Evolutionary conservation across 1,284 basidiomycete genomes (phyloP).

Genomic region (Leccinum ponderosum): DNA sequence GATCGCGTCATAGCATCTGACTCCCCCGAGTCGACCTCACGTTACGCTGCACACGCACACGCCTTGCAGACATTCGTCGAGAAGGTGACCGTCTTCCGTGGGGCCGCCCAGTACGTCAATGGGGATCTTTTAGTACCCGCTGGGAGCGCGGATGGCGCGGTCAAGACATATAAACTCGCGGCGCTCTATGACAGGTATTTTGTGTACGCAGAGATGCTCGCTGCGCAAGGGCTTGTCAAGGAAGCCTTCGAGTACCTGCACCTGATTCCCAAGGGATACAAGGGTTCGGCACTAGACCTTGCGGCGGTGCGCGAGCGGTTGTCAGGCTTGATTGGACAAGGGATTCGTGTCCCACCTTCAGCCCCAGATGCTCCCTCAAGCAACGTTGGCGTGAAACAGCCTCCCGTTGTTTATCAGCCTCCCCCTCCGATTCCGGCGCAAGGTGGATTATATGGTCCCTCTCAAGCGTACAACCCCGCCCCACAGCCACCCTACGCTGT

Average conservation of each 20-base stretch:
- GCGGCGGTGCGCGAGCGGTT: constrained; percentile 66
- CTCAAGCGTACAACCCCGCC: constrained; percentile 7
- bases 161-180: constrained; percentile 81
- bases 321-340: constrained; percentile 46
- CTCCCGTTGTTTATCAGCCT: constrained; percentile 1
- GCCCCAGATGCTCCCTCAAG: constrained; percentile 24
- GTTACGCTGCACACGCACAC: constrained; percentile 85
- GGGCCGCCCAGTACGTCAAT: constrained; percentile 88
- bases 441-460: constrained; percentile 12
- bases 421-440: constrained; percentile 13
- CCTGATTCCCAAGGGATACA: constrained; percentile 81
- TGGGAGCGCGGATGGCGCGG: constrained; percentile 43
- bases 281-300: constrained; percentile 60
- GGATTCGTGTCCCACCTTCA: constrained; percentile 23
- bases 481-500: constrained; percentile 25
- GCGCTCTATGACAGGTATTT: constrained; percentile 91
- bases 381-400: constrained; percentile 17
- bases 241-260: constrained; percentile 83
- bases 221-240: constrained; percentile 85
- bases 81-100: constrained; percentile 94
- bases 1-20: constrained; percentile 16
- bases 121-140: constrained; percentile 55
- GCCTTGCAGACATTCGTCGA: constrained; percentile 95
- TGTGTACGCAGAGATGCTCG: constrained; percentile 93
- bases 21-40: constrained; percentile 44